Evolutionary conservation across 208 protist genomes (phyloP).

Genomic region (Naegleria lovaniensis): DNA sequence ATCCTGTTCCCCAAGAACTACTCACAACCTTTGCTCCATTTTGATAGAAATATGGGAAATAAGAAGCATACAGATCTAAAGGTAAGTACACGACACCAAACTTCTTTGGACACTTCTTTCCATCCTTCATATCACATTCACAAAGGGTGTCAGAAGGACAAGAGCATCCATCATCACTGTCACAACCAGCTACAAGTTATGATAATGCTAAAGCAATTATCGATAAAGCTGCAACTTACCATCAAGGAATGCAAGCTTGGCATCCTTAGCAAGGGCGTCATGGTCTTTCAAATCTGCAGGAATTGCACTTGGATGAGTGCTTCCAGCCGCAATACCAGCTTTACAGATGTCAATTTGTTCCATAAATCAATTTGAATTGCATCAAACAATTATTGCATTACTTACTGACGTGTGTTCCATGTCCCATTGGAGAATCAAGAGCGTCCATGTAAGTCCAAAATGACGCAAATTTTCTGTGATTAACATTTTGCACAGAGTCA

Average conservation of each 20-base stretch:
- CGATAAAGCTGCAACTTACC: too few species aligned
- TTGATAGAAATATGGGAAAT: background rate
- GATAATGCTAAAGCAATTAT: too few species aligned
- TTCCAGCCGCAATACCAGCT: background rate
- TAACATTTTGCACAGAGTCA: background rate
- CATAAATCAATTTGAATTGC: too few species aligned
- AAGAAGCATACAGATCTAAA: background rate
- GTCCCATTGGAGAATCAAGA: background rate
- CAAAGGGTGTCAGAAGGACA: background rate
- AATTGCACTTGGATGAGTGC: background rate
- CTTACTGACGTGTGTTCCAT: constrained; percentile 9
- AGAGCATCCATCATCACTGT: background rate
- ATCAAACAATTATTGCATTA: too few species aligned
- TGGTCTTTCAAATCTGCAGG: background rate
- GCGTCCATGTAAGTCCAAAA: background rate
- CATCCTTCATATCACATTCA: constrained; percentile 9
- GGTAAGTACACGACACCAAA: constrained; percentile 22
- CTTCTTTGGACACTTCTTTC: background rate
- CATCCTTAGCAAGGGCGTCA: background rate
- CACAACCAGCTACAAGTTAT: background rate
- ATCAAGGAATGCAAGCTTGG: background rate
- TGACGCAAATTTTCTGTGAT: background rate
- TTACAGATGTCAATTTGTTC: too few species aligned
- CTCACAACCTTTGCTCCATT: constrained; percentile 62
- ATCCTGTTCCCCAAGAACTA: constrained; percentile 75